phyloP scores from a whole-genome alignment of 1,284 basidiomycete species.

The Ceratobasidium sp. region DNA sequence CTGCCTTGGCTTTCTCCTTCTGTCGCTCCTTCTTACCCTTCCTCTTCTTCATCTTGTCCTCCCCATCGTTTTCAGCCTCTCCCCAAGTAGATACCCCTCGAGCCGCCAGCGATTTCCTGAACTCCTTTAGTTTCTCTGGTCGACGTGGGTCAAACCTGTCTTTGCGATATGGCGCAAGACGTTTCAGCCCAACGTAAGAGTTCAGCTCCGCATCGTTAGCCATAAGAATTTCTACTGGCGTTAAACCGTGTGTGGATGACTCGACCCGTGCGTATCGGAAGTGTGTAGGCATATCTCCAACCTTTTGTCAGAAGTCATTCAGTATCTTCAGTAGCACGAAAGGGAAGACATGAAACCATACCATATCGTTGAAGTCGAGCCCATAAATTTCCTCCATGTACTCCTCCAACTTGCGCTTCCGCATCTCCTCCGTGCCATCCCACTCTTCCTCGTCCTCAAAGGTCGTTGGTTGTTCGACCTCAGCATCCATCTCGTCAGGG shows the following conservation, averaged over 20 bases:
- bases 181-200: constrained; percentile 87
- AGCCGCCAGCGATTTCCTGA: constrained; percentile 67
- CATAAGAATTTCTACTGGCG: constrained; percentile 88
- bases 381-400: constrained; percentile 92
- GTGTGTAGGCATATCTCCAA: constrained; percentile 89
- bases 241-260: constrained; percentile 76
- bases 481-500: constrained; percentile 77
- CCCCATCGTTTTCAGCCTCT: constrained; percentile 51
- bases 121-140: constrained; percentile 68
- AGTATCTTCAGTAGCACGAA: constrained; percentile 1
- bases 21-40: constrained; percentile 58
- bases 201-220: constrained; percentile 96
- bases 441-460: constrained; percentile 64
- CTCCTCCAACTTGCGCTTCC: constrained; percentile 79
- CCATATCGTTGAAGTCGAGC: constrained; percentile 96
- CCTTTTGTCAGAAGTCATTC: constrained; percentile 54
- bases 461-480: constrained; percentile 55
- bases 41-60: constrained; percentile 51
- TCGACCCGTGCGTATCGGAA: constrained; percentile 90
- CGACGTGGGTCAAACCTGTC: constrained; percentile 58
- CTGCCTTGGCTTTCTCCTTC: constrained; percentile 45
- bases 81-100: constrained; percentile 54
- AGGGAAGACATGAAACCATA: constrained; percentile 56
- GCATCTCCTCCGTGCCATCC: constrained; percentile 88
- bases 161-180: constrained; percentile 88